Conservation (phyloP, 2,329 filamentous ascomycete genomes). For the Graphiopsis chlorocephala region DNA sequence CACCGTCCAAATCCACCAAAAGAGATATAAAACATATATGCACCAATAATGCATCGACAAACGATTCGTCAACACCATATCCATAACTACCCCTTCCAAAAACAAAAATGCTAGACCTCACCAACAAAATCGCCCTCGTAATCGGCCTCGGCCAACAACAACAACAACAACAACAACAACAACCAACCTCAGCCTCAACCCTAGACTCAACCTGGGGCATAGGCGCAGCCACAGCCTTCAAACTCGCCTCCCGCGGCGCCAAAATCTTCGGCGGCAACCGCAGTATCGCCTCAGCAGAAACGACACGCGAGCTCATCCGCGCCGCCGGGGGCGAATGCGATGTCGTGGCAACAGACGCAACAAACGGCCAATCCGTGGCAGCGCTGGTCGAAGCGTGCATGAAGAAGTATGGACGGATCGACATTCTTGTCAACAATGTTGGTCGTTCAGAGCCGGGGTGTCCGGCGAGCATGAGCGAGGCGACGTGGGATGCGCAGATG, state of each 20-base stretch:
- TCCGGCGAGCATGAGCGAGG: slow-evolving; percentile 49
- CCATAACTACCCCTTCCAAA: neutral
- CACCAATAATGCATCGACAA: neutral
- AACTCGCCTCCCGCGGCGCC: neutral
- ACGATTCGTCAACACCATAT: neutral
- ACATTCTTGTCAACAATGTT: slow-evolving; percentile 62
- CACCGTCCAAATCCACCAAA: neutral
- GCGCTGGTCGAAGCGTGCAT: slow-evolving; percentile 52
- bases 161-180: neutral
- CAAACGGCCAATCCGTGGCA: neutral
- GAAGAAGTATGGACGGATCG: slow-evolving; percentile 53
- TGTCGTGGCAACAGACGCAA: neutral
- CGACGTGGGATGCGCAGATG: slow-evolving; percentile 53
- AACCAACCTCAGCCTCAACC: neutral
- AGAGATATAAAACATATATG: neutral
- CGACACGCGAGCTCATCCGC: neutral
- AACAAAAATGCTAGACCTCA: neutral
- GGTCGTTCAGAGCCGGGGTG: slow-evolving; percentile 55
- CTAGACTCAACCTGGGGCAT: neutral
- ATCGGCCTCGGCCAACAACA: neutral
- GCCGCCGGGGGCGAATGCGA: neutral
- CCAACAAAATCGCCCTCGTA: neutral
- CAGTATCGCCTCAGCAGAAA: neutral
- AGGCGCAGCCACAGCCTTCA: neutral
- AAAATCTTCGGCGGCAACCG: slow-evolving; percentile 8